These are phyloP conservation scores for Isabelozyma gotoi DNA, from an alignment of 805 yeast genomes.

Conservation along the genomic window DNA sequence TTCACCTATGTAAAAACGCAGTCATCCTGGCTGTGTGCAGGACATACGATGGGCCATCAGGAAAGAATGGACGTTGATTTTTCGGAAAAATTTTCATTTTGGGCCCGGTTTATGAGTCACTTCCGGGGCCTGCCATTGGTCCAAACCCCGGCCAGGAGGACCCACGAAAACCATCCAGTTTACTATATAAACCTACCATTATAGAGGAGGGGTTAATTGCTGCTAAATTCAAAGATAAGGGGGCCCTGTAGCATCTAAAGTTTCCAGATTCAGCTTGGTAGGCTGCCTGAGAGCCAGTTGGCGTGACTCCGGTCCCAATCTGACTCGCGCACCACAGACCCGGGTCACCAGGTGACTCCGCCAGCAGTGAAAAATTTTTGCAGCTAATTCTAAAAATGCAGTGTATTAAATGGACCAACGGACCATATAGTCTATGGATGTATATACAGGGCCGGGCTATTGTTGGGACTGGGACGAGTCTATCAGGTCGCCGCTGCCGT, in stretches of 20 bases:
- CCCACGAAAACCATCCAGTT: not conserved
- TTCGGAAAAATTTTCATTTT: not conserved
- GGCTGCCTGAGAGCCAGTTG: too few species aligned
- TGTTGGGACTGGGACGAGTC: not conserved
- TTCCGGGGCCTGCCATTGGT: not conserved
- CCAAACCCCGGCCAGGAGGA: not conserved
- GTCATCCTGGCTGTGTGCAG: not conserved
- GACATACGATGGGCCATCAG: not conserved
- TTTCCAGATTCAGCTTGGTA: too few species aligned
- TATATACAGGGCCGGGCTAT: not conserved
- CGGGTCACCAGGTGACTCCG: not conserved
- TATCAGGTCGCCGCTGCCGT: too few species aligned
- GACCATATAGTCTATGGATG: not conserved
- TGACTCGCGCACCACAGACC: not conserved
- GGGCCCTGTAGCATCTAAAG: too few species aligned
- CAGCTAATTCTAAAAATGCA: not conserved
- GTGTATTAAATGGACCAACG: not conserved
- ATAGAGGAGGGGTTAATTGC: not conserved
- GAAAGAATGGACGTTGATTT: not conserved
- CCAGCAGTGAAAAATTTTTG: not conserved
- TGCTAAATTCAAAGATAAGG: not conserved
- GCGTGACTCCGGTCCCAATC: not conserved
- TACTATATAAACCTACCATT: not conserved
- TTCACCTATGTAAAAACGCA: not conserved
- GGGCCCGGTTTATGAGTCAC: not conserved